Evolutionary conservation across 1,284 basidiomycete genomes (phyloP), one percentile per base, ranked within the genome.

Genomic region (Trametes pubescens): DNA sequence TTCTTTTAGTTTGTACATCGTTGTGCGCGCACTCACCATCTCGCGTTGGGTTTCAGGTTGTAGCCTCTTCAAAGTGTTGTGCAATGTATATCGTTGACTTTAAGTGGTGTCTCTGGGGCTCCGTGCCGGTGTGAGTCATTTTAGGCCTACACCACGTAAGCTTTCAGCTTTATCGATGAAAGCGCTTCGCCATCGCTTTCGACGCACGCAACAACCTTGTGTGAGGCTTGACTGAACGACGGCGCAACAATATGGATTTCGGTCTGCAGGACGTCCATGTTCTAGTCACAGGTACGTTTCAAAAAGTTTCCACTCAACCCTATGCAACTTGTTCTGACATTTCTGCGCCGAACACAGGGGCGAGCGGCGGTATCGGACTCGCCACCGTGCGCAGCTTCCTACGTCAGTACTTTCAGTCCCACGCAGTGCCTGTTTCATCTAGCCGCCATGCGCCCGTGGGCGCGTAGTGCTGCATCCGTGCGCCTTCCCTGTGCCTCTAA

Each of bases 291-390:
- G 77, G 77, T 77, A 52, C 18, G 68, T 40, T 24, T 2, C 8
- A 0, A 13, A 16, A 35, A 7, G 5, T 18, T 7, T 43, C 6
- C 37, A 6, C 21, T 22, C 16, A 43, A 18, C 53, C 34, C 54
- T 24, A 35, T 49, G 21, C n/a, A 29, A n/a, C 16, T 8, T 44
- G 14, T 24, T 32, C 52, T 51, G 37, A 51, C 47, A 49, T 8
- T 24, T 11, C 7, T 49, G 7, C 3, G 22, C 6, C 21, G 52
- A 10, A 3, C 24, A 16, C 47, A 70, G 79, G 78, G 37, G 77
- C 78, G 14, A 77, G 76, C 59, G 79, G 79, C 4, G 79, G 79
- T 13, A 79, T 80, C n/a, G 79, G 79, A 0, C 67, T 77, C 24
- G 71, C 69, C 29, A 77, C 75, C 4, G 64, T 69, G 44, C 62